Percentiles rank a stretch among this genome's conserved stretches.
These are phyloP conservation scores for Heteromeles arbutifolia DNA, from an alignment of 306 rosid species.

Conservation along the genomic window DNA sequence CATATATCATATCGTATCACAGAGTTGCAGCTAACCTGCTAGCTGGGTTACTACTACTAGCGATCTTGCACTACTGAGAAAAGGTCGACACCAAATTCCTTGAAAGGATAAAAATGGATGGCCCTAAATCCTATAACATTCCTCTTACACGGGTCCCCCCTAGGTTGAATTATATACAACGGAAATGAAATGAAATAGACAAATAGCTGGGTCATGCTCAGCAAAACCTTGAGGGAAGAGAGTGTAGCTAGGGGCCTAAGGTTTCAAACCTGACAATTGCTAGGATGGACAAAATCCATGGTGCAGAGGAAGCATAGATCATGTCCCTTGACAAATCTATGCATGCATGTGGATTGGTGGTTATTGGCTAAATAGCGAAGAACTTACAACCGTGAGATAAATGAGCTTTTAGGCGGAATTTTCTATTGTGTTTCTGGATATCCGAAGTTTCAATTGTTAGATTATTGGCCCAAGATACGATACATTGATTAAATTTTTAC, in stretches of 20 bases:
- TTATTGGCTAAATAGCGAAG: slow-evolving; percentile 15
- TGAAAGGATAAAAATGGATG: slow-evolving; percentile 13
- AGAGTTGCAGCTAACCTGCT: not conserved
- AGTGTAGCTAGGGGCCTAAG: not conserved
- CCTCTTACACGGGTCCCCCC: slow-evolving; percentile 1
- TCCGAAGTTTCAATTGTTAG: no score
- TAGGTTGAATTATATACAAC: not conserved
- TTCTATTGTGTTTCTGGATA: no score
- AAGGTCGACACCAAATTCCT: slow-evolving; percentile 1
- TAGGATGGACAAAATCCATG: slow-evolving; percentile 53
- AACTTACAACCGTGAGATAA: not conserved
- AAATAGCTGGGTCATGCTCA: not conserved
- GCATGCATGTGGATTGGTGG: slow-evolving; percentile 31
- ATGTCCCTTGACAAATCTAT: slow-evolving; percentile 18
- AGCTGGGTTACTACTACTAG: not conserved
- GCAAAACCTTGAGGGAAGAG: not conserved
- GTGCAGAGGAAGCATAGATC: slow-evolving; percentile 30
- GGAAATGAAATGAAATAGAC: not conserved
- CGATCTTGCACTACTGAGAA: not conserved
- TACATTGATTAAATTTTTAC: no score
- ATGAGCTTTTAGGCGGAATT: no score
- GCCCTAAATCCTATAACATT: slow-evolving; percentile 14
- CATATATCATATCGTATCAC: not conserved
- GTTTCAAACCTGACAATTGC: slow-evolving; percentile 47
- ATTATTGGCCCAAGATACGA: no score